phyloP scores from a whole-genome alignment of 257 asterid genomes.

The Solanum pinnatisectum region DNA sequence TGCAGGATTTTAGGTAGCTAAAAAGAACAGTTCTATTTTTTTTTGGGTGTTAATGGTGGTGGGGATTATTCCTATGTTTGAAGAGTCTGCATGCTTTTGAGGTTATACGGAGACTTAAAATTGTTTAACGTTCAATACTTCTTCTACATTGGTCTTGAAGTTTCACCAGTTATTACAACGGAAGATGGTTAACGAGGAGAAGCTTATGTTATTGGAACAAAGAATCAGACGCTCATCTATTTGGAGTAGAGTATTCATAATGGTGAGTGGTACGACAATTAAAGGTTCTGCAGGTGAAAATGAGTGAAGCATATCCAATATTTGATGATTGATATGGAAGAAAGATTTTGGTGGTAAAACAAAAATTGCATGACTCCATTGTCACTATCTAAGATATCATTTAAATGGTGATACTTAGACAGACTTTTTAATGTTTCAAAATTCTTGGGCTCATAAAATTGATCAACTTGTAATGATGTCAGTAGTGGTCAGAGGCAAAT shows the following conservation, averaged over 20 bases:
- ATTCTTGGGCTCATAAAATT: neutral
- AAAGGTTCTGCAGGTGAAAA: neutral
- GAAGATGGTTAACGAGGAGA: neutral
- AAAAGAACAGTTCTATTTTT: neutral
- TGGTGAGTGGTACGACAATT: neutral
- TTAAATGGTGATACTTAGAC: neutral
- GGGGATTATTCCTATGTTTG: neutral
- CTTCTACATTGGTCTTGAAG: neutral
- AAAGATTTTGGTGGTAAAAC: neutral
- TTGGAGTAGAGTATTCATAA: neutral
- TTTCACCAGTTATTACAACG: neutral
- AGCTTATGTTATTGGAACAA: neutral
- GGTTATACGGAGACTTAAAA: neutral
- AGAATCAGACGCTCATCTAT: neutral
- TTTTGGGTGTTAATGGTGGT: neutral
- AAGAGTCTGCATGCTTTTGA: neutral
- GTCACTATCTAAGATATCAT: neutral
- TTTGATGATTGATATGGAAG: neutral
- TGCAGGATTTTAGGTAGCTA: neutral
- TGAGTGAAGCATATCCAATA: neutral
- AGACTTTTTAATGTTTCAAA: neutral
- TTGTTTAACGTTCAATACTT: neutral
- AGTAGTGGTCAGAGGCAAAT: neutral
- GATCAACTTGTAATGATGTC: neutral
- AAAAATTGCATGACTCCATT: neutral